Base-by-base conservation (phyloP, 2,329 filamentous ascomycete genomes). In the Cercospora zeae-maydis region DNA sequence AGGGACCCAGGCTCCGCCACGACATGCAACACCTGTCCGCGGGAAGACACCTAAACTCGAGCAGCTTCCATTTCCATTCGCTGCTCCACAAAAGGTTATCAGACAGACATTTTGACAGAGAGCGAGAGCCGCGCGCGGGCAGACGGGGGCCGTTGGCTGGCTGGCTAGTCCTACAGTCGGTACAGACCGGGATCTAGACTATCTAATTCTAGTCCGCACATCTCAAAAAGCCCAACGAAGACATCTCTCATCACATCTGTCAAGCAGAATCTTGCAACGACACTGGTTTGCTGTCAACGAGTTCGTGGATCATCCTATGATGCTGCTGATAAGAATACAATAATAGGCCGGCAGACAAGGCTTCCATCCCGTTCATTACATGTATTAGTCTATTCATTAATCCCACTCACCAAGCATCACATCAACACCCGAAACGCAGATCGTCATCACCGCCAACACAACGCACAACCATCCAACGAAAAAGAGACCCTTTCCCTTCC, bases 21-120 rank as follows among this genome's bases (percentile, higher is more conserved):
- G 54, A 57, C 34, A 58, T 58, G 39, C 56, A 56, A 53, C 31
- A 53, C 49, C 21, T 33, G 49, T 53, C 49, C 49, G 49, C 49
- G 49, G 49, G 27, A 53, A 33, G n/a, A 31, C 49, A 31, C 49
- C 21, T 14, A 3, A 27, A 27, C 24, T 27, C 24, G 24, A 6
- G 6, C 24, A 27, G 24, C 24, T 27, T 8, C n/a, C 30, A 13
- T 16, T 10, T 16, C 49, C 1, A 34, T 19, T 31, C 6, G 49
- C n/a, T 47, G 27, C 49, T 53, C 49, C 49, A 53, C 49, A 53
- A 33, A 53, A 34, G n/a, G 16, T 24, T 47, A 21, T 34, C 49
- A 27, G 19, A n/a, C 47, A 52, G 47, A 31, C 21, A 21, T 21
- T 21, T 24, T 21, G 27, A 52, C n/a, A n/a, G n/a, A n/a, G n/a